These are phyloP conservation scores for Gracilaria caudata DNA, from an alignment of 23 red algal genomes.

Conservation along the genomic window DNA sequence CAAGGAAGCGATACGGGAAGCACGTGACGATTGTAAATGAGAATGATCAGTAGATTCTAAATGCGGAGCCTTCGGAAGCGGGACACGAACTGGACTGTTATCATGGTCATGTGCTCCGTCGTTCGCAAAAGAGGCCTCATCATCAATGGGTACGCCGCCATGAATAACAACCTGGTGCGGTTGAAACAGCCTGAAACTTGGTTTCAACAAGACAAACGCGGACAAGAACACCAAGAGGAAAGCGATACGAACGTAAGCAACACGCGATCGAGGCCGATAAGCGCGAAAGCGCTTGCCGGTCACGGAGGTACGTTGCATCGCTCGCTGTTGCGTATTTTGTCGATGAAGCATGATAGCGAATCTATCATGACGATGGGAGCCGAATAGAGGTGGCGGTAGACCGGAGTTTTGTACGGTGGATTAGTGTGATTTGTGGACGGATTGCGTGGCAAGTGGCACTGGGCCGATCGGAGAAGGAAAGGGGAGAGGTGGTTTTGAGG, in stretches of 20 bases:
- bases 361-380: not conserved
- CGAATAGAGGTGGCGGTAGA: not conserved
- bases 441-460: not conserved
- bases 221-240: not conserved
- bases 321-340: not conserved
- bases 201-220: not conserved
- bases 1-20: not conserved
- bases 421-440: not conserved
- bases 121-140: not conserved
- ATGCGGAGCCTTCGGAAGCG: not conserved
- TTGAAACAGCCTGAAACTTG: not conserved
- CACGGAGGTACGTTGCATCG: slow-evolving; percentile 15
- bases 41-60: not conserved
- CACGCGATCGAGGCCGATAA: not conserved
- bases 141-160: not conserved
- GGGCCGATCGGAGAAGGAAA: not conserved
- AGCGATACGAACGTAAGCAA: not conserved
- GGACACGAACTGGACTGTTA: not conserved
- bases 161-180: not conserved
- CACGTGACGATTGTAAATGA: not conserved
- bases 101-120: not conserved
- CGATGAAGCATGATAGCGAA: slow-evolving; percentile 8
- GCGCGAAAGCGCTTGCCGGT: slow-evolving; percentile 27
- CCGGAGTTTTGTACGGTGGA: not conserved
- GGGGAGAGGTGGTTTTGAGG: not conserved